Evolutionary conservation across 371 early-diverging fungal genomes (phyloP), one percentile per base, ranked within the genome.

Genomic region (Mortierella sp.): DNA sequence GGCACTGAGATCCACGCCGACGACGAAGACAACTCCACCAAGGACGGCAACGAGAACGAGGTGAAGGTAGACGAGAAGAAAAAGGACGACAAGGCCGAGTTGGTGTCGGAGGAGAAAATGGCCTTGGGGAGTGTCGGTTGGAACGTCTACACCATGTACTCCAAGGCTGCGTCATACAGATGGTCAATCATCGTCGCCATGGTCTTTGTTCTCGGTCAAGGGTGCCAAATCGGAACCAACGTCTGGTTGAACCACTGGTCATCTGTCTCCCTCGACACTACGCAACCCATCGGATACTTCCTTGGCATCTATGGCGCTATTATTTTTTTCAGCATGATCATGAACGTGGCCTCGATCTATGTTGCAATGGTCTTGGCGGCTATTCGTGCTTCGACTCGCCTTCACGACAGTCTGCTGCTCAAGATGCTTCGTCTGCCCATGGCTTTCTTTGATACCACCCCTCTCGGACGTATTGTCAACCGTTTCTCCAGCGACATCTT

Each of bases 401-500:
- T 90, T 49, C 90, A 87, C 51, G 88, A 87, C n/a, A 38, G 75
- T 18, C 63, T 89, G 78, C 77, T 90, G 70, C 55, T 75, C 7
- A 77, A 76, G 16, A 79, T 90, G n/a, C 75, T 91, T 72, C 89
- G 87, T n/a, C 88, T 93, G 11, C 94, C 95, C 16, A 93, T 93
- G 91, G 79, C 89, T 18, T 73, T 72, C 49, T 78, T 78, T 29
- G 73, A 78, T 24, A 72, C 72, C 27, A 77, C 77, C 58, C 77
- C 77, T 38, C 79, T 94, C 16, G 96, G 96, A 8, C 91, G 95
- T 16, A 91, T 96, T 60, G 80, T 96, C 75, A 95, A 94, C 83
- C 87, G 96, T 38, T 96, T 96, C 79, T 71, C 71, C 0, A 75
- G 49, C 38, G 81, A 81, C 38, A 10, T 81, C 6, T 76, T 70